Evolutionary conservation across 371 early-diverging fungal genomes (phyloP), one percentile per base, ranked within the genome.

Genomic region (Coemansia sp.): DNA sequence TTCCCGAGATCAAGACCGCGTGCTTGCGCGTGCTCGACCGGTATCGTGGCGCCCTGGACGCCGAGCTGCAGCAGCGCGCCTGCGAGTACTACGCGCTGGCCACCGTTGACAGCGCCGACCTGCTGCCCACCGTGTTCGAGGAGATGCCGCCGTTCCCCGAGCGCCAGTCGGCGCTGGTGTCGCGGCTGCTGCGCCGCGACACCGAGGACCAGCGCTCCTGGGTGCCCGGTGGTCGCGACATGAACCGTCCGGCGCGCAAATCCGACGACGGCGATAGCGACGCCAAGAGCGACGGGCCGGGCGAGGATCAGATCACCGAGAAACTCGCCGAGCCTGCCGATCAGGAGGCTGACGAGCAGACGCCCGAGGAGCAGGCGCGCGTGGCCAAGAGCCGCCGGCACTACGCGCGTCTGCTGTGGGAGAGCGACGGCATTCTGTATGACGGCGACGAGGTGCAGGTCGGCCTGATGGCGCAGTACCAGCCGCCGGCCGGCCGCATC

Each of bases 121-220:
- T 98, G 57, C 70, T 98, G 7, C 91, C 92, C 48, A 88, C 90
- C 0, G 91, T 95, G 24, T 96, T 95, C 67, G 98, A 96, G 59
- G 95, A 96, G 70, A 95, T 98, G 94, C 98, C 98, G 29, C 93
- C 93, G 24, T 96, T 92, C 83, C 93, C 94, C 0, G 94, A 94
- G 69, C 87, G 94, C 16, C 94, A 95, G 74, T 95, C 95, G 0
- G 91, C 94, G 1, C 75, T 98, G 40, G 65, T 97, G 34, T 81
- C 84, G 4, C 80, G 90, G 36, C 70, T 98, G 59, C 87, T 92
- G 11, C 88, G 90, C 67, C 90, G 91, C 76, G 92, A 93, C 75
- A 95, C 96, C 0, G 97, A 94, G 68, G 97, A 97, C 68, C 93
- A 94, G 72, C 84, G 97, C 40, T 93, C 94, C 2, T 96, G 97